These are phyloP conservation scores for Kluyveromyces starmeri DNA, from an alignment of 805 yeast genomes.

Conservation along the genomic window DNA sequence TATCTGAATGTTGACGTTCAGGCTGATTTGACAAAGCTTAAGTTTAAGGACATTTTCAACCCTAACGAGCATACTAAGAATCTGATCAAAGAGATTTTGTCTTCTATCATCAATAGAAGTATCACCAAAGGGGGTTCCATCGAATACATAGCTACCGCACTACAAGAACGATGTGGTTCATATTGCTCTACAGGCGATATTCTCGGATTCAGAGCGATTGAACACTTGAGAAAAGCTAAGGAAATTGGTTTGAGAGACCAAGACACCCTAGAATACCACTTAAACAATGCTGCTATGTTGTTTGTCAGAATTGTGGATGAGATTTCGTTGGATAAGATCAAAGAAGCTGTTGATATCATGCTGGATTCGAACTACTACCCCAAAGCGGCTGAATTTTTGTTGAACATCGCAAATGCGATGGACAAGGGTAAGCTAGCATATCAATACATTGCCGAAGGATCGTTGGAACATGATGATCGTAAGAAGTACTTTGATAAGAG, in stretches of 20 bases:
- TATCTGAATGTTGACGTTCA: constrained; percentile 64
- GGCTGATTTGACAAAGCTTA: constrained; percentile 52
- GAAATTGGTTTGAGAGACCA: constrained; percentile 62
- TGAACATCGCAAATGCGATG: constrained; percentile 63
- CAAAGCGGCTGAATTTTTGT: constrained; percentile 76
- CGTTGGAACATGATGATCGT: constrained; percentile 42
- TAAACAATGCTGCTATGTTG: constrained; percentile 65
- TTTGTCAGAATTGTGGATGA: constrained; percentile 75
- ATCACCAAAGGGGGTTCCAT: constrained; percentile 89
- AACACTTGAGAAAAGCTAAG: constrained; percentile 80
- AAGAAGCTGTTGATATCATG: constrained; percentile 74
- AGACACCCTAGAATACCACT: constrained; percentile 57
- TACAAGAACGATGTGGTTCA: constrained; percentile 89
- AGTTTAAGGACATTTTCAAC: constrained; percentile 70
- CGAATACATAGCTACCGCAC: constrained; percentile 75
- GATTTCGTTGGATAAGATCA: constrained; percentile 67
- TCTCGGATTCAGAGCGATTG: constrained; percentile 86
- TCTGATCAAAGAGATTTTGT: constrained; percentile 74
- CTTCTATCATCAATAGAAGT: constrained; percentile 81
- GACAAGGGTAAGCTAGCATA: constrained; percentile 54
- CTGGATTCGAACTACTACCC: constrained; percentile 67
- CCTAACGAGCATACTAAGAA: constrained; percentile 46
- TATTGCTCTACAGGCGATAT: constrained; percentile 94
- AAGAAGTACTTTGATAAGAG: constrained; percentile 44
- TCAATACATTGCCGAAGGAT: constrained; percentile 47